Evolutionary conservation across 176 grass and related monocot species (phyloP), one percentile per base, ranked within the genome.

Genomic region (Calamus simplicifolius): DNA sequence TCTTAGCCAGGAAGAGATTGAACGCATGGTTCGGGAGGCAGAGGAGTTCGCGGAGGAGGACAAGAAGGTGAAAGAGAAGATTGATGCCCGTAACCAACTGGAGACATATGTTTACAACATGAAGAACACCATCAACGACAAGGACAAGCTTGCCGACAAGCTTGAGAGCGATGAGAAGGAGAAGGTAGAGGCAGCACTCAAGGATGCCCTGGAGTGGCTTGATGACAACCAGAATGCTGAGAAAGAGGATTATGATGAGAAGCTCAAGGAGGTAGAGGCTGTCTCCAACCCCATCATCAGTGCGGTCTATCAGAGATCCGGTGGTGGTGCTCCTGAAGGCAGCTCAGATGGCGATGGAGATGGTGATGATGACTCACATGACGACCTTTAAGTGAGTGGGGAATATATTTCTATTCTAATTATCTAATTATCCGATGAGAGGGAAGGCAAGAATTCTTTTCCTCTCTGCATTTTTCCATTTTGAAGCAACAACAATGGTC

Each of bases 41-140:
- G 79, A 82, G 54, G 79, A 82, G 68, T 82, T 82, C 25, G 79
- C 79, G 0, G 79, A 82, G 48, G 79, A 82, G 67, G 79, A 82
- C 50, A 82, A 62, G 61, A 76, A 72, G 69, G 4, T 76, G 49
- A 82, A 82, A 48, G 79, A 82, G 60, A 82, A 71, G 54, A 72
- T 82, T 12, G 79, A 82, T 25, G 73, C 79, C 18, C 73, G 79
- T 18, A 82, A 82, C 55, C 74, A 74, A 28, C 58, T 82, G 10
- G 79, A 82, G 67, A 82, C 79, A 16, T 82, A 82, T 19, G 58
- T 82, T 10, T 82, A 82, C 67, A 82, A 82, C 67, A 82, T 82
- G 79, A 82, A 82, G 67, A 82, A 76, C 60, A 69, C 60, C 16
- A 56, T 82, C 4, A 58, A 59, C 5, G 79, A 76, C 59, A 82